A percentile compares a stretch with the other conserved stretches of the same genome.
Conservation (phyloP, 257 asterid species). For the Paulownia fortunei region DNA sequence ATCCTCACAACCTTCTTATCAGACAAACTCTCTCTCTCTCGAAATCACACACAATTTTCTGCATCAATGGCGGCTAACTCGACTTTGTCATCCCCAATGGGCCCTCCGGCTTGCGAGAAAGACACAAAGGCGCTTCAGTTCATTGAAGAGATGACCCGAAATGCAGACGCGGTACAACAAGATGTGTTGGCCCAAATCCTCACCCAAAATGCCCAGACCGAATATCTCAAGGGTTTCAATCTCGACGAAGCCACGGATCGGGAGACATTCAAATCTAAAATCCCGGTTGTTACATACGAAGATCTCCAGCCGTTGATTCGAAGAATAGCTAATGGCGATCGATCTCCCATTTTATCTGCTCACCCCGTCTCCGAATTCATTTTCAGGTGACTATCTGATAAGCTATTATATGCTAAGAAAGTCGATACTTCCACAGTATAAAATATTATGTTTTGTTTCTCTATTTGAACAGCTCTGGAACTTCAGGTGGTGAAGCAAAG, state of each 20-base stretch:
- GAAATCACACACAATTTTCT: not conserved
- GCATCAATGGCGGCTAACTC: constrained; percentile 26
- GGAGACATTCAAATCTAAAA: too few relatives aligned
- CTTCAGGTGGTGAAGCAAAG: not conserved
- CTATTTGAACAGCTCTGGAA: not conserved
- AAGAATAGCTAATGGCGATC: constrained; percentile 39
- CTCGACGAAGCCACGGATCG: too few relatives aligned
- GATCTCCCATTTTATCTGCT: constrained; percentile 37
- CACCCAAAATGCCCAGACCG: constrained; percentile 31
- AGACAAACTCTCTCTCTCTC: too few relatives aligned
- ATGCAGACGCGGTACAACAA: constrained; percentile 26
- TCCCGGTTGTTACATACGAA: too few relatives aligned
- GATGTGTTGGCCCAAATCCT: constrained; percentile 27
- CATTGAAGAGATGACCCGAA: constrained; percentile 38
- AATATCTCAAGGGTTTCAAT: constrained; percentile 26
- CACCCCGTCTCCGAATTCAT: constrained; percentile 38
- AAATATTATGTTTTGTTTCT: not conserved
- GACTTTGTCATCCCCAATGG: constrained; percentile 13
- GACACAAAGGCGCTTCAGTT: constrained; percentile 40
- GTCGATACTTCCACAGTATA: too few relatives aligned
- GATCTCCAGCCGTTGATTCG: too few relatives aligned
- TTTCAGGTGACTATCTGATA: constrained; percentile 17
- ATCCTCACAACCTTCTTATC: too few relatives aligned
- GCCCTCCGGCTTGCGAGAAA: constrained; percentile 22
- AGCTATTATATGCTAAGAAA: not conserved